phyloP scores from a whole-genome alignment of 2,329 filamentous ascomycete genomes.

The Alternaria consortialis region DNA sequence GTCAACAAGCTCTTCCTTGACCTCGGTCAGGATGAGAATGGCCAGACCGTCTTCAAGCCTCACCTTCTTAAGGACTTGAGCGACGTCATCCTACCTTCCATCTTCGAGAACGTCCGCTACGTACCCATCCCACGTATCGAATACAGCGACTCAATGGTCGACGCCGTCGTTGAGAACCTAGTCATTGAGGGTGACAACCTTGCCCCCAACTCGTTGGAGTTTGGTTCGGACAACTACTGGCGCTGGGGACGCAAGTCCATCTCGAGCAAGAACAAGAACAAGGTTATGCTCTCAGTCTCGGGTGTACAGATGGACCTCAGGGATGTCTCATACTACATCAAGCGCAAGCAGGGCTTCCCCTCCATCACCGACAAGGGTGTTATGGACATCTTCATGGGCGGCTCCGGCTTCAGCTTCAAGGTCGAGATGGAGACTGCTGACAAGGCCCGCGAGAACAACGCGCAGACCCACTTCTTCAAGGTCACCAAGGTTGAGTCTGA shows the following conservation, averaged over 20 bases:
- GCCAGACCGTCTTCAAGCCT: conserved; percentile 89
- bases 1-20: conserved; percentile 87
- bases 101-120: conserved; percentile 87
- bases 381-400: conserved; percentile 86
- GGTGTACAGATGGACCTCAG: conserved; percentile 90
- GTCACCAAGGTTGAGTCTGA: conserved; percentile 87
- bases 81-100: conserved; percentile 82
- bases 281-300: conserved; percentile 83
- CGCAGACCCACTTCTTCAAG: conserved; percentile 90
- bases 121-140: conserved; percentile 94
- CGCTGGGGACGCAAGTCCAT: conserved; percentile 92
- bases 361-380: conserved; percentile 86
- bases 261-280: conserved; percentile 81
- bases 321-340: conserved; percentile 87
- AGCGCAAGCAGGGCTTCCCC: conserved; percentile 93
- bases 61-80: conserved; percentile 89
- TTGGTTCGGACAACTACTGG: conserved; percentile 93
- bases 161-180: conserved; percentile 92
- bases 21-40: conserved; percentile 85
- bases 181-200: conserved; percentile 97
- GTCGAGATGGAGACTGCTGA: conserved; percentile 86
- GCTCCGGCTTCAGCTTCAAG: conserved; percentile 89
- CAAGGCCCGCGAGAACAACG: conserved; percentile 58
- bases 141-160: conserved; percentile 82
- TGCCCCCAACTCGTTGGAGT: conserved; percentile 88